A percentile compares a stretch with the other conserved stretches of the same genome.
Evolutionary conservation across 176 grass and related monocot genomes (phyloP).

Genomic region (Hyparrhenia diplandra): DNA sequence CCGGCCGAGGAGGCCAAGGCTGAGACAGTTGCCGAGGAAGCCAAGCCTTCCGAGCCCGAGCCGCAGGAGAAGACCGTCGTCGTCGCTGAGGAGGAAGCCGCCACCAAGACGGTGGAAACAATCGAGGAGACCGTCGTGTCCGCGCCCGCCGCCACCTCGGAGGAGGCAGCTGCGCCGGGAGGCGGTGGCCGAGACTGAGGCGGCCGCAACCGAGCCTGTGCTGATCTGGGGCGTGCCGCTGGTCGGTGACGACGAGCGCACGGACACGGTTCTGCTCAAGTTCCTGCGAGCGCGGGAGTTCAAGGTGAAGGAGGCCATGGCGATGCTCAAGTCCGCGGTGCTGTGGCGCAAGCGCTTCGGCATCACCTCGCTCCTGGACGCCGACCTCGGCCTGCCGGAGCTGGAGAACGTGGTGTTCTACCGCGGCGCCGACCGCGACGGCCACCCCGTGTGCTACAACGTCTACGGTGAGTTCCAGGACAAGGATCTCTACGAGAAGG

Average conservation of each 20-base stretch:
- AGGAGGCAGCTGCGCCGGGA: conserved; percentile 27
- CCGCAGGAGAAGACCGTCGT: conserved; percentile 52
- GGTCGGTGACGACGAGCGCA: conserved; percentile 75
- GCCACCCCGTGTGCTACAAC: conserved; percentile 95
- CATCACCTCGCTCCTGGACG: conserved; percentile 58
- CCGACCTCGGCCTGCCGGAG: conserved; percentile 76
- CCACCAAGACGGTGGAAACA: conserved; percentile 62
- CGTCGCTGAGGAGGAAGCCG: conserved; percentile 44
- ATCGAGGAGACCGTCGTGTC: conserved; percentile 64
- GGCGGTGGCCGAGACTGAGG: conserved; percentile 1
- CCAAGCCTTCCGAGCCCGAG: conserved; percentile 23
- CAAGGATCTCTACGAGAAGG: conserved; percentile 97
- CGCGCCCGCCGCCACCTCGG: conserved; percentile 20
- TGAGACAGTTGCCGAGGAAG: conserved; percentile 17
- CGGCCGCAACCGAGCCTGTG: conserved; percentile 33
- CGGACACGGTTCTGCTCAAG: conserved; percentile 84
- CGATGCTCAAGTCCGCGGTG: conserved; percentile 74
- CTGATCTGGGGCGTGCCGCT: conserved; percentile 90
- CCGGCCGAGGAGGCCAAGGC: conserved; percentile 12
- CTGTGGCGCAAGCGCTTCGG: conserved; percentile 96
- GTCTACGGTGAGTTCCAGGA: conserved; percentile 94
- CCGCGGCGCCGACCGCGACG: conserved; percentile 59
- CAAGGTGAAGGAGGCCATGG: conserved; percentile 89
- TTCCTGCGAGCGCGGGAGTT: conserved; percentile 93
- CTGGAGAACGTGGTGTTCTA: conserved; percentile 82